Conservation (phyloP, 1,284 basidiomycete species). For the Moesziomyces antarcticus region DNA sequence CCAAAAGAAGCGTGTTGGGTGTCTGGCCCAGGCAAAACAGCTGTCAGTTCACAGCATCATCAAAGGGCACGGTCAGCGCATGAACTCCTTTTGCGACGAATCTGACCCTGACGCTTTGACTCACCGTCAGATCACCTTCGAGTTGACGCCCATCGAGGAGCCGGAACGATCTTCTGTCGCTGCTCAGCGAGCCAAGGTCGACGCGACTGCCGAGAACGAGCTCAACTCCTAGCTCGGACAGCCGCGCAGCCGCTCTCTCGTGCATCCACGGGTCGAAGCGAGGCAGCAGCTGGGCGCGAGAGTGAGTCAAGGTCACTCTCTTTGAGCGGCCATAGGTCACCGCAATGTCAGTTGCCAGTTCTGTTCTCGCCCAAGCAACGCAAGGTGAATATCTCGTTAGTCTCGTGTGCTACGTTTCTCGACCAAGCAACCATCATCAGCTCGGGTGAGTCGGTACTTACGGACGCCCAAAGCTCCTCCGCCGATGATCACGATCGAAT, state of each 20-base stretch:
- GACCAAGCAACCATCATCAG: not conserved
- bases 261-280: slow-evolving; percentile 49
- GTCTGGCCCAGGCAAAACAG: slow-evolving; percentile 49
- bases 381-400: not conserved
- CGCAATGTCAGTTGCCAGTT: slow-evolving; percentile 44
- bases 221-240: slow-evolving; percentile 30
- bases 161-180: slow-evolving; percentile 9
- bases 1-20: slow-evolving; percentile 26
- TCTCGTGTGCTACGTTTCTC: not conserved
- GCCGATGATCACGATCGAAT: slow-evolving; percentile 37
- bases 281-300: slow-evolving; percentile 27
- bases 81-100: not conserved
- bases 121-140: slow-evolving; percentile 30
- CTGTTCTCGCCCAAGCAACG: not conserved
- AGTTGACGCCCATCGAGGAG: slow-evolving; percentile 30
- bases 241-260: slow-evolving; percentile 16
- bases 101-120: not conserved
- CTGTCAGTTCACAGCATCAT: not conserved
- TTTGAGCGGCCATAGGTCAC: slow-evolving; percentile 33
- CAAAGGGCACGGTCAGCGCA: not conserved
- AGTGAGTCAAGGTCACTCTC: slow-evolving; percentile 37
- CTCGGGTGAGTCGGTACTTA: slow-evolving; percentile 1
- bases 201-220: slow-evolving; percentile 29
- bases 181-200: slow-evolving; percentile 19
- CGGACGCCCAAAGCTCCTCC: slow-evolving; percentile 28